A percentile compares a stretch with the other conserved stretches of the same genome.
These are phyloP conservation scores for Pluteus cervinus DNA, from an alignment of 768 basidiomycete species.

Conservation along the genomic window DNA sequence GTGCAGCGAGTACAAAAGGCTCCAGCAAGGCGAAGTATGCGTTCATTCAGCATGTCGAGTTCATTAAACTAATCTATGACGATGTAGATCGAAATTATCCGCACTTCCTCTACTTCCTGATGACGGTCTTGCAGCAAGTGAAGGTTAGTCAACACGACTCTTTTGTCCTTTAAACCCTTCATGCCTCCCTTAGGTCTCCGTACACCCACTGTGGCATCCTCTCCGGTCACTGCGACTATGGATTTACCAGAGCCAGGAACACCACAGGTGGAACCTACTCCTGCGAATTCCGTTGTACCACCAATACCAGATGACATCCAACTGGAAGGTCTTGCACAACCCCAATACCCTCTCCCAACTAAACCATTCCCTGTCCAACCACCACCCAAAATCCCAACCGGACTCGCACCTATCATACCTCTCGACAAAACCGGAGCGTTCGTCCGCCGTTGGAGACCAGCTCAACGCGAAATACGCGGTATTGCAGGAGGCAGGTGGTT, in stretches of 20 bases:
- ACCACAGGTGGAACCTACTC: constrained; percentile 42
- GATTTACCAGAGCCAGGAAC: constrained; percentile 28
- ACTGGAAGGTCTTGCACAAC: constrained; percentile 56
- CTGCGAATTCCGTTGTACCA: constrained; percentile 24
- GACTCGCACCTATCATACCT: constrained; percentile 61
- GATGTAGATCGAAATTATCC: too few relatives aligned
- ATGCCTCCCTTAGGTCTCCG: constrained; percentile 36
- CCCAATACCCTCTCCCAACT: constrained; percentile 73
- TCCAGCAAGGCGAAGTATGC: too few relatives aligned
- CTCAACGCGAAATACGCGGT: constrained; percentile 72
- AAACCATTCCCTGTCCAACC: constrained; percentile 81
- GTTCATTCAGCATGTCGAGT: background rate
- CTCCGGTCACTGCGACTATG: constrained; percentile 49
- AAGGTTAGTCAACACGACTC: constrained; percentile 37
- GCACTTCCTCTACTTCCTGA: constrained; percentile 35
- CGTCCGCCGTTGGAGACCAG: constrained; percentile 67
- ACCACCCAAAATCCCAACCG: constrained; percentile 68
- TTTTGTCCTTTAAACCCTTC: background rate
- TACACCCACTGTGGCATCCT: constrained; percentile 68
- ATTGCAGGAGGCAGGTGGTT: constrained; percentile 85
- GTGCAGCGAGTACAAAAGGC: too few relatives aligned
- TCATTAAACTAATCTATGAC: background rate
- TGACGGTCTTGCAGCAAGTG: constrained; percentile 51
- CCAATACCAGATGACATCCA: constrained; percentile 37
- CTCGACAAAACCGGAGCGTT: constrained; percentile 60